phyloP scores from a whole-genome alignment of 2,329 filamentous ascomycete genomes.

The Ophiosphaerella herpotricha region DNA sequence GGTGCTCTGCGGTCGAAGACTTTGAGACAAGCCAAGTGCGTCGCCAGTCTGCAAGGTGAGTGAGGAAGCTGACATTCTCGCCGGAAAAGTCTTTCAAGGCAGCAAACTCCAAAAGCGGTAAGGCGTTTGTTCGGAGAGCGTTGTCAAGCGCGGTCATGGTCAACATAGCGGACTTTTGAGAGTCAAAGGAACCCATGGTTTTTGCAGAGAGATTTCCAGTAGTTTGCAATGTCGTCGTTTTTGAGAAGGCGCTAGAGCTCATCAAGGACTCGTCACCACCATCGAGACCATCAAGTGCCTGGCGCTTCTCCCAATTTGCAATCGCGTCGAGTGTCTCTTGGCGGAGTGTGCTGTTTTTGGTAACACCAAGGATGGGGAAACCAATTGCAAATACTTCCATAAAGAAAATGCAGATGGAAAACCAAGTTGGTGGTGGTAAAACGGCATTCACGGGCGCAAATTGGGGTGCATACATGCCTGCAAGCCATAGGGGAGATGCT shows the following conservation, averaged over 20 bases:
- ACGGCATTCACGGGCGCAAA: conserved; percentile 32
- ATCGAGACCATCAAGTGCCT: conserved; percentile 14
- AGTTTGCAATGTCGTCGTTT: conserved; percentile 23
- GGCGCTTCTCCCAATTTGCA: conserved; percentile 38
- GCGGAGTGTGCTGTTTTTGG: conserved; percentile 30
- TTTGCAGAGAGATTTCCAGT: conserved; percentile 9
- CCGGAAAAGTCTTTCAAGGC: conserved; percentile 43
- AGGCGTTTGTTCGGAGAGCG: conserved; percentile 34
- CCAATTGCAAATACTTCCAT: conserved; percentile 39
- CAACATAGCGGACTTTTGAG: conserved; percentile 36
- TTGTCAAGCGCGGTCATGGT: conserved; percentile 43
- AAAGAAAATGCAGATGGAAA: conserved; percentile 38
- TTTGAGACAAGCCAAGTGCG: conserved; percentile 34
- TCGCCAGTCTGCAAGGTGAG: conserved; percentile 39
- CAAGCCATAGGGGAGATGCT: conserved; percentile 41
- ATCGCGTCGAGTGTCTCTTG: conserved; percentile 42
- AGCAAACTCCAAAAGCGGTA: conserved; percentile 39
- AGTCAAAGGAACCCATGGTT: conserved; percentile 29
- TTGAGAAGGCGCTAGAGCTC: conserved; percentile 18
- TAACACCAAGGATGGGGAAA: conserved; percentile 37
- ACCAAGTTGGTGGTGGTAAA: conserved; percentile 36
- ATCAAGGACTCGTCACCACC: conserved; percentile 13
- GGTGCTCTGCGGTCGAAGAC: conserved; percentile 25
- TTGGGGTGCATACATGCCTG: conserved; percentile 36
- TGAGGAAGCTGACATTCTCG: conserved; percentile 44